Percentiles rank a stretch among this genome's conserved stretches.
phyloP scores from a whole-genome alignment of 2,329 filamentous ascomycete genomes.

The Pseudogymnoascus sp. region DNA sequence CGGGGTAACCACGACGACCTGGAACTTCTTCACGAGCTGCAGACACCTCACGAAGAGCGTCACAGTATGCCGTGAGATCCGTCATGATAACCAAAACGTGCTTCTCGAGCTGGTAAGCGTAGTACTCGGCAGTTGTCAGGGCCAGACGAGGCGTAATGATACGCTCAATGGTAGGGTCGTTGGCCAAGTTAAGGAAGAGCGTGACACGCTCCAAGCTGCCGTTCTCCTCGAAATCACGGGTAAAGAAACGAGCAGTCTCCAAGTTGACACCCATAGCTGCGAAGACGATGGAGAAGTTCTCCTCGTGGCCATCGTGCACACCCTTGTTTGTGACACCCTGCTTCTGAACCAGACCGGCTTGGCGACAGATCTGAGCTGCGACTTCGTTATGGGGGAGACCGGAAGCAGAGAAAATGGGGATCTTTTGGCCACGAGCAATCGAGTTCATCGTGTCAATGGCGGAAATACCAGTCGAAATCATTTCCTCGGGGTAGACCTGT shows the following conservation, averaged over 20 bases:
- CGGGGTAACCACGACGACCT: conserved; percentile 96
- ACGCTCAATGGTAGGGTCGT: conserved; percentile 98
- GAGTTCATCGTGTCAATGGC: conserved; percentile 98
- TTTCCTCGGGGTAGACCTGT: conserved; percentile 96
- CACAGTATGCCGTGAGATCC: conserved; percentile 95
- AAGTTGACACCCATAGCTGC: conserved; percentile 99
- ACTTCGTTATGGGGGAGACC: conserved; percentile 99
- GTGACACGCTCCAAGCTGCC: conserved; percentile 96
- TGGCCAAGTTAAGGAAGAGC: conserved; percentile 97
- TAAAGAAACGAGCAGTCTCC: conserved; percentile 98
- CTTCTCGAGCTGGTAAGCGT: conserved; percentile 99
- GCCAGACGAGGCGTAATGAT: conserved; percentile 98
- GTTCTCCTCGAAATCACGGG: conserved; percentile 97
- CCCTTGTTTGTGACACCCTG: conserved; percentile 80
- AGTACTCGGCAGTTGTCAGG: conserved; percentile 97
- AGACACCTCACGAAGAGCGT: conserved; percentile 96
- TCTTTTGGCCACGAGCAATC: conserved; percentile 98
- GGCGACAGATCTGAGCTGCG: conserved; percentile 95
- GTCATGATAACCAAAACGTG: conserved; percentile 98
- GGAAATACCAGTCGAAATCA: conserved; percentile 99
- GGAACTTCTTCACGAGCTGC: conserved; percentile 97
- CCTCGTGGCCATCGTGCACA: conserved; percentile 91
- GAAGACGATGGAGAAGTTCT: conserved; percentile 99
- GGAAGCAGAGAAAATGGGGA: conserved; percentile 96
- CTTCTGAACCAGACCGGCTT: conserved; percentile 79